A percentile compares a stretch with the other conserved stretches of the same genome.
phyloP scores from a whole-genome alignment of 2,329 filamentous ascomycete species.

The Calonectria fujianensis region DNA sequence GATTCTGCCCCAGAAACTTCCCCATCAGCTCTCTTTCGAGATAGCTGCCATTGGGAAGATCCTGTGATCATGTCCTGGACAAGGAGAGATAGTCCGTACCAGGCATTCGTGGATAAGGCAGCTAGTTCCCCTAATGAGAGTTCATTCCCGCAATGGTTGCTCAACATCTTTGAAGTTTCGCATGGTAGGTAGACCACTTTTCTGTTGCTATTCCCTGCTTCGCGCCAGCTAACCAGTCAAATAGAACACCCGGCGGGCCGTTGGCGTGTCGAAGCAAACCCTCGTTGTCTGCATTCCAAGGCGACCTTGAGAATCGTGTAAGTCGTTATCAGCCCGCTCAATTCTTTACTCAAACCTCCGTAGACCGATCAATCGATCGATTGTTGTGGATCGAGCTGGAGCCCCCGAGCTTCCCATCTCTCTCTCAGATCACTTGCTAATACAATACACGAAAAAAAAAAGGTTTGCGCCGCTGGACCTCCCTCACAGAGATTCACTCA shows the following conservation, averaged over 20 bases:
- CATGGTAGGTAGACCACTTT: conserved; percentile 44
- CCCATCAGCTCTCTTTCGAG: not conserved
- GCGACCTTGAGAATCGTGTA: conserved; percentile 57
- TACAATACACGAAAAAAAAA: not conserved
- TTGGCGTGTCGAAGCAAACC: conserved; percentile 52
- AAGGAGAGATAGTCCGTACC: conserved; percentile 49
- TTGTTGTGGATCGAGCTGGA: not conserved
- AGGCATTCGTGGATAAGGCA: conserved; percentile 52
- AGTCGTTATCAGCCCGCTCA: conserved; percentile 35
- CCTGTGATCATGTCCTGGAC: conserved; percentile 54
- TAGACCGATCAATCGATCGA: not conserved
- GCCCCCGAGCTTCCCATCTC: too few relatives aligned
- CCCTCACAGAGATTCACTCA: conserved; percentile 50
- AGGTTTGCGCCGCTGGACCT: conserved; percentile 58
- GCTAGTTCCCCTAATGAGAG: conserved; percentile 46
- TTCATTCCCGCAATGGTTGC: conserved; percentile 53
- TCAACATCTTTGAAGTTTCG: conserved; percentile 54
- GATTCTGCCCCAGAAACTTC: not conserved
- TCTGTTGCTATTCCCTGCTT: not conserved
- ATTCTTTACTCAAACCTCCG: not conserved
- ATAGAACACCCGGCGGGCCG: conserved; percentile 51
- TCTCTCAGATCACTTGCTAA: conserved; percentile 30
- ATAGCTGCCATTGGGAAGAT: not conserved
- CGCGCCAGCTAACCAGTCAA: conserved; percentile 35
- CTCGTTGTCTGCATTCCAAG: conserved; percentile 47